Evolutionary conservation across 2,329 filamentous ascomycete genomes (phyloP).

Genomic region (Neocucurbitaria cava): DNA sequence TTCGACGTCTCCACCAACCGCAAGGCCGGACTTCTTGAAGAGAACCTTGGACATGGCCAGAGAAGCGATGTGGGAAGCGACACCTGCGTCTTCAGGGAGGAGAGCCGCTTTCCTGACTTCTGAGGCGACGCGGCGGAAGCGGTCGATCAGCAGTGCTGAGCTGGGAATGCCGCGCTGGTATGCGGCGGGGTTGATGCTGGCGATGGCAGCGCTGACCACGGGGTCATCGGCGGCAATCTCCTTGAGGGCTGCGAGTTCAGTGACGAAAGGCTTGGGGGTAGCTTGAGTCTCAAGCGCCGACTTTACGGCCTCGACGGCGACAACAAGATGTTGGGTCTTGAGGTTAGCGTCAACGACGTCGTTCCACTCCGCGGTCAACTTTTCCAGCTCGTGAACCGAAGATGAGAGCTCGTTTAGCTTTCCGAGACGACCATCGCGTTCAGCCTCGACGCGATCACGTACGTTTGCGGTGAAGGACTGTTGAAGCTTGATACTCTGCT

Average conservation of each 20-base stretch:
- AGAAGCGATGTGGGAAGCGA: conserved; percentile 91
- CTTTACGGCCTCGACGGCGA: conserved; percentile 92
- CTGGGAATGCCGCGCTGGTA: conserved; percentile 93
- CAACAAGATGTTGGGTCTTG: conserved; percentile 93
- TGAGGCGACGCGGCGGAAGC: conserved; percentile 88
- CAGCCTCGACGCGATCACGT: conserved; percentile 80
- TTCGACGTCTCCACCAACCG: conserved; percentile 88
- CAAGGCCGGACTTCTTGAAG: conserved; percentile 84
- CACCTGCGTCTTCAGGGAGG: conserved; percentile 89
- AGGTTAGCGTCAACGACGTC: conserved; percentile 88
- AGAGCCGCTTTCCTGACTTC: conserved; percentile 96
- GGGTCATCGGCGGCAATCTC: conserved; percentile 85
- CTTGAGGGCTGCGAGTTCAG: conserved; percentile 92
- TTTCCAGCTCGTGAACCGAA: conserved; percentile 83
- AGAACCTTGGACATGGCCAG: conserved; percentile 90
- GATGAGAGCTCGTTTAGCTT: conserved; percentile 81
- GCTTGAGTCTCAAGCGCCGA: conserved; percentile 78
- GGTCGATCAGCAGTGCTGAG: conserved; percentile 85
- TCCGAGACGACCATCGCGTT: conserved; percentile 85
- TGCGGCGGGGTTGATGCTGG: conserved; percentile 91
- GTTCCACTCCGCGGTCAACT: conserved; percentile 88
- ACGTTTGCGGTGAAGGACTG: conserved; percentile 82
- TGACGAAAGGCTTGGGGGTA: conserved; percentile 83
- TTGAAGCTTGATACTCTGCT: conserved; percentile 90
- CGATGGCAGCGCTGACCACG: conserved; percentile 90